A percentile compares a stretch with the other conserved stretches of the same genome.
phyloP scores from a whole-genome alignment of 2,329 filamentous ascomycete species.

The Venturia aucupariae region DNA sequence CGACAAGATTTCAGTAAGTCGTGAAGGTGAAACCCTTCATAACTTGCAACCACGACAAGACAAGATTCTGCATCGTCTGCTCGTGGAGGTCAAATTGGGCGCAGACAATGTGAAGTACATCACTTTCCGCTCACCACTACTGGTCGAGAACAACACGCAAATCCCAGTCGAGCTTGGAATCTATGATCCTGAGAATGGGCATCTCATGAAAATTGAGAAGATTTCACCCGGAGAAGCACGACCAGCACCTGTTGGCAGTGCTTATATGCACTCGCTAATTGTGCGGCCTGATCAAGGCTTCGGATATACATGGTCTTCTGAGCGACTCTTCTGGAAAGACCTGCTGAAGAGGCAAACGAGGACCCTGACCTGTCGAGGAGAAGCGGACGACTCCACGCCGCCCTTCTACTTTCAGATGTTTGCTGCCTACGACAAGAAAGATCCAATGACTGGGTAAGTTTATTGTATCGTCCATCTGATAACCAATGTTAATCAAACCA shows the following conservation, averaged over 20 bases:
- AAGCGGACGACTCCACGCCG: conserved; percentile 56
- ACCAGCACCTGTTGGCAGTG: conserved; percentile 85
- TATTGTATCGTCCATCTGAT: background rate
- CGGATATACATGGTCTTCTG: conserved; percentile 88
- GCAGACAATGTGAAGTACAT: conserved; percentile 96
- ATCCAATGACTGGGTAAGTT: conserved; percentile 64
- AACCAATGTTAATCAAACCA: conserved; percentile 24
- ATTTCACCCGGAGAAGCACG: conserved; percentile 84
- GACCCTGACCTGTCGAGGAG: conserved; percentile 81
- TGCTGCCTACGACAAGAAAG: conserved; percentile 71
- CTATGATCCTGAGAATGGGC: conserved; percentile 76
- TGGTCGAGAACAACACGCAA: conserved; percentile 93
- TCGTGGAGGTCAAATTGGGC: conserved; percentile 88
- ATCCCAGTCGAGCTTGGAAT: conserved; percentile 92
- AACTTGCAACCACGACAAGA: conserved; percentile 81
- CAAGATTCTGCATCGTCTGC: conserved; percentile 73
- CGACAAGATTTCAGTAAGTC: conserved; percentile 77
- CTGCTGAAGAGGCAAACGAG: conserved; percentile 74
- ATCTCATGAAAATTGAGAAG: conserved; percentile 95
- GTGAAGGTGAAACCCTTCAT: conserved; percentile 91
- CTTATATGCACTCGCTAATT: conserved; percentile 78
- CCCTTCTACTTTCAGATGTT: conserved; percentile 97
- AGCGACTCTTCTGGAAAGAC: conserved; percentile 88
- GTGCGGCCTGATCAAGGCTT: conserved; percentile 92
- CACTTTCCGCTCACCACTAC: conserved; percentile 80